Percentiles rank a stretch among this genome's conserved stretches.
Evolutionary conservation across 768 basidiomycete species (phyloP).

Genomic region (Kwoniella bestiolae): DNA sequence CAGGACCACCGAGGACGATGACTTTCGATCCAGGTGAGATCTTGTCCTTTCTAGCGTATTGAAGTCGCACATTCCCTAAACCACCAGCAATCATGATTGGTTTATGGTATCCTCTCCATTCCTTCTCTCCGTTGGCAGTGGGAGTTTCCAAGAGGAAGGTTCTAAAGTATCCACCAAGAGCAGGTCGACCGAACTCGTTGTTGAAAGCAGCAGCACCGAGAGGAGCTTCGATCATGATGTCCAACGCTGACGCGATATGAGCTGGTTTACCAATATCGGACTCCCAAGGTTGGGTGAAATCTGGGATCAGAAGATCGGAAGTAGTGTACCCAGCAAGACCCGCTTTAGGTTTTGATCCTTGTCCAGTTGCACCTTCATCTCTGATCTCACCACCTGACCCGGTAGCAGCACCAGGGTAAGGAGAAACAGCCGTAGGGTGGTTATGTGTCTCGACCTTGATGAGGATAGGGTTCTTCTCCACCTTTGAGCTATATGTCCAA

Average conservation of each 20-base stretch:
- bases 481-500: constrained; percentile 64
- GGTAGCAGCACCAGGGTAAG: constrained; percentile 97
- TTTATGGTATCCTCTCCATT: constrained; percentile 87
- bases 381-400: constrained; percentile 98
- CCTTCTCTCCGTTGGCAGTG: constrained; percentile 61
- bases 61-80: constrained; percentile 85
- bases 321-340: constrained; percentile 91
- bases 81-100: constrained; percentile 99
- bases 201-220: constrained; percentile 95
- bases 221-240: constrained; percentile 97
- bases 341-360: constrained; percentile 94
- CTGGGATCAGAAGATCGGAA: constrained; percentile 90
- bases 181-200: constrained; percentile 96
- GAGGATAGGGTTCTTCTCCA: constrained; percentile 82
- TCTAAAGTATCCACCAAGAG: constrained; percentile 89
- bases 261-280: constrained; percentile 84
- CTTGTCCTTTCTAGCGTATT: constrained; percentile 75
- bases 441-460: constrained; percentile 99
- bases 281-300: constrained; percentile 93
- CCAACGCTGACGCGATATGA: constrained; percentile 89
- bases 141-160: constrained; percentile 84
- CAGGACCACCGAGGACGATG: constrained; percentile 92
- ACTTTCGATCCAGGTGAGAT: constrained; percentile 84
- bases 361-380: constrained; percentile 94
- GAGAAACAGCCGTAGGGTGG: constrained; percentile 97